These are phyloP conservation scores for Globisporangium emineosum DNA, from an alignment of 352 stramenopile species.

Conservation along the genomic window DNA sequence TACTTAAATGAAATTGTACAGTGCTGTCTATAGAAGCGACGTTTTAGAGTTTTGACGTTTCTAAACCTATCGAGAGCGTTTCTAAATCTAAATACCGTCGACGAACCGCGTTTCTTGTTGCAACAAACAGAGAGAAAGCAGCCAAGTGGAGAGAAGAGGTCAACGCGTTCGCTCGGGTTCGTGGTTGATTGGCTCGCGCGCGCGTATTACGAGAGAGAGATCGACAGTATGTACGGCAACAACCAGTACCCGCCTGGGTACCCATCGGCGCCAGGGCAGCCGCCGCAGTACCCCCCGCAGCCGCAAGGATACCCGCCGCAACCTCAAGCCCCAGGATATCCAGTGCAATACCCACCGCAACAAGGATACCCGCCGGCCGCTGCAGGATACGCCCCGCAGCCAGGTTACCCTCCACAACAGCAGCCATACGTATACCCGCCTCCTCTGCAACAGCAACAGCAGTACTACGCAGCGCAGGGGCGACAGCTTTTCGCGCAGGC, in stretches of 20 bases:
- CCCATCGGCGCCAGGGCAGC: constrained; percentile 9
- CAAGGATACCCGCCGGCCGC: constrained; percentile 25
- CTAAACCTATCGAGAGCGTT: no score
- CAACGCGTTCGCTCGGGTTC: no score
- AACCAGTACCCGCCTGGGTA: constrained; percentile 26
- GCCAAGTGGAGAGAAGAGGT: no score
- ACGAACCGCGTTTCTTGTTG: not conserved
- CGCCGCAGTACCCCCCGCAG: constrained; percentile 22
- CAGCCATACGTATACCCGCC: constrained; percentile 36
- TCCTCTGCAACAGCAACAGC: constrained; percentile 34
- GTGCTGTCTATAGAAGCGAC: not conserved
- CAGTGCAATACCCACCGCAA: constrained; percentile 18
- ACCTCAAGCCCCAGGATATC: constrained; percentile 21
- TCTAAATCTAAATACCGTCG: not conserved
- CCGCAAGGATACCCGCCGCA: constrained; percentile 23
- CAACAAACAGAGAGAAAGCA: constrained; percentile 1
- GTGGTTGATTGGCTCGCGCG: not conserved
- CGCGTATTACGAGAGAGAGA: not conserved
- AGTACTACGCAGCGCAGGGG: constrained; percentile 66
- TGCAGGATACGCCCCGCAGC: constrained; percentile 15
- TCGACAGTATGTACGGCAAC: constrained; percentile 22
- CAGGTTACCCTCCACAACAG: constrained; percentile 33
- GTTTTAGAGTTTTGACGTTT: no score
- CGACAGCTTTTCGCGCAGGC: constrained; percentile 71
- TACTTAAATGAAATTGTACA: not conserved